Conservation (phyloP, 768 basidiomycete species). For the Amanita rubescens region DNA sequence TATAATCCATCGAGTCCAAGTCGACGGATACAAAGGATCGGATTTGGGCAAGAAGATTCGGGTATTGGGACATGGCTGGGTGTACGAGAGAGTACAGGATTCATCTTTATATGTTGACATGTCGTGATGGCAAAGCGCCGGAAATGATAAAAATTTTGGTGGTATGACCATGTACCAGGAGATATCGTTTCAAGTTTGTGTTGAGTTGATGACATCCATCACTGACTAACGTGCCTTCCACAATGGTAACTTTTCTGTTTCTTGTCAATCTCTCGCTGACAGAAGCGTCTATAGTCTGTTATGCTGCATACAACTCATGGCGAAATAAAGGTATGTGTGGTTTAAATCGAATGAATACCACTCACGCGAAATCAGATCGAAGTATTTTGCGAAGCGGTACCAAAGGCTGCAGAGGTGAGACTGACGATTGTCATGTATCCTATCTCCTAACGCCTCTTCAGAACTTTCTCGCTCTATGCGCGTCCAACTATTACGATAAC, state of each 20-base stretch:
- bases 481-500: conserved; percentile 78
- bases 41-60: conserved; percentile 30
- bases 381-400: conserved; percentile 94
- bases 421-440: conserved; percentile 7
- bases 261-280: background rate
- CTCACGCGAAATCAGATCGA: conserved; percentile 57
- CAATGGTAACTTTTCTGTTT: background rate
- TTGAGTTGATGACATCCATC: no score
- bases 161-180: no score
- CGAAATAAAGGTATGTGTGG: conserved; percentile 81
- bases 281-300: conserved; percentile 58
- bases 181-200: no score
- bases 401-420: conserved; percentile 85
- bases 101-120: background rate
- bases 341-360: no score
- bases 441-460: conserved; percentile 22
- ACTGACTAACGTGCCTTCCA: background rate
- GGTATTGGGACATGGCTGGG: background rate
- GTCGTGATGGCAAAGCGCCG: no score
- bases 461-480: conserved; percentile 96
- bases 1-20: conserved; percentile 44
- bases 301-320: conserved; percentile 93
- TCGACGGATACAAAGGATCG: conserved; percentile 30
- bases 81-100: background rate
- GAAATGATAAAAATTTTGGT: no score